Evolutionary conservation across 164 flowering plant genomes (phyloP).

Genomic region (Nymphaea thermarum): DNA sequence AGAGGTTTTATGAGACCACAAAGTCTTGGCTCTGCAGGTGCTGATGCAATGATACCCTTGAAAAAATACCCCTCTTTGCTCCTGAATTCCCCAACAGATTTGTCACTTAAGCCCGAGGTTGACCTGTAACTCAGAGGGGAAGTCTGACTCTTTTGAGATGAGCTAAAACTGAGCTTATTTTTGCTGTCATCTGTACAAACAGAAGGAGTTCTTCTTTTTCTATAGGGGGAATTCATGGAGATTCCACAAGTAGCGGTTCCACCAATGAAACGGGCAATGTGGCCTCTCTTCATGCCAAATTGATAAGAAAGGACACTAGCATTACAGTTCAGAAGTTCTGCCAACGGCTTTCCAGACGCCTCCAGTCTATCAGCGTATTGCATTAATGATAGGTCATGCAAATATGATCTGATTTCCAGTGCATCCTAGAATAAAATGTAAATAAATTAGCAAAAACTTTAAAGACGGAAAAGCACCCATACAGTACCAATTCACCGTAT

Average conservation of each 20-base stretch:
- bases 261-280: conserved; percentile 46
- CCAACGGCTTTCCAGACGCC: conserved; percentile 32
- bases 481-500: not conserved
- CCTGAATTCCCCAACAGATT: conserved; percentile 31
- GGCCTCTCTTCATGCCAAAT: conserved; percentile 64
- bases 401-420: conserved; percentile 58
- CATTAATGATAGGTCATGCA: conserved; percentile 60
- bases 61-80: conserved; percentile 45
- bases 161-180: conserved; percentile 1
- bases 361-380: conserved; percentile 59
- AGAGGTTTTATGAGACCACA: conserved; percentile 57
- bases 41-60: conserved; percentile 59
- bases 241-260: conserved; percentile 28
- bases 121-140: not conserved
- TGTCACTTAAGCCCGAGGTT: conserved; percentile 10
- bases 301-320: conserved; percentile 30
- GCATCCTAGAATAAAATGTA: conserved; percentile 32
- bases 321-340: conserved; percentile 46
- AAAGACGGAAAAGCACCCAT: too few species aligned
- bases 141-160: not conserved
- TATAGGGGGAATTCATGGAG: conserved; percentile 18
- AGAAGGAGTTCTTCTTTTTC: conserved; percentile 15
- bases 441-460: too few species aligned
- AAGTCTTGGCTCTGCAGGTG: conserved; percentile 37
- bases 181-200: conserved; percentile 12